phyloP scores from a whole-genome alignment of 495 filamentous ascomycete species.

The Tuber calosporum region DNA sequence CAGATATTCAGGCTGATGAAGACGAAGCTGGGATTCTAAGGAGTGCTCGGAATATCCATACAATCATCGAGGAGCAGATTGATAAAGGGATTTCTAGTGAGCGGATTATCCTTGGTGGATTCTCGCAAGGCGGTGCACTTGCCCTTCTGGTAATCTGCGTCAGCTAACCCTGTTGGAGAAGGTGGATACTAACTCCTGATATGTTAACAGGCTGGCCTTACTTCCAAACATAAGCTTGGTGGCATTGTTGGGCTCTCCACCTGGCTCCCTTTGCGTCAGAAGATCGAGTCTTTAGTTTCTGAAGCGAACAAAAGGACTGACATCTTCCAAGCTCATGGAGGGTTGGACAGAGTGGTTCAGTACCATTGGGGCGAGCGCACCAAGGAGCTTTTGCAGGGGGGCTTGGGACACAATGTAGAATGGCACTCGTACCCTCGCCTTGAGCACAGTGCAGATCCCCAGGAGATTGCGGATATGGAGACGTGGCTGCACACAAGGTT shows the following conservation, averaged over 20 bases:
- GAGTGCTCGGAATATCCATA: conserved; percentile 67
- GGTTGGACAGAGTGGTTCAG: conserved; percentile 62
- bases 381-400: conserved; percentile 53
- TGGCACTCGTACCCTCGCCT: conserved; percentile 70
- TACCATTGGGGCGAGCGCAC: conserved; percentile 61
- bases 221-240: conserved; percentile 64
- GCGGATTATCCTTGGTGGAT: conserved; percentile 73
- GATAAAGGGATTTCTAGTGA: conserved; percentile 72
- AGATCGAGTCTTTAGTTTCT: conserved; percentile 59
- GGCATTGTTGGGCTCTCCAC: conserved; percentile 81
- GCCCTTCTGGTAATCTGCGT: conserved; percentile 44
- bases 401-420: conserved; percentile 59
- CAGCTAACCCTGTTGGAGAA: conserved; percentile 56
- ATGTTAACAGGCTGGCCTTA: conserved; percentile 57
- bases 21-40: conserved; percentile 74
- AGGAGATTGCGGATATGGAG: conserved; percentile 81
- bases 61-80: conserved; percentile 73
- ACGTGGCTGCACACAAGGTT: conserved; percentile 60
- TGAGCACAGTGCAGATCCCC: conserved; percentile 64
- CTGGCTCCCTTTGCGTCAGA: conserved; percentile 69
- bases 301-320: conserved; percentile 66
- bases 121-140: conserved; percentile 54
- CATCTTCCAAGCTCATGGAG: conserved; percentile 82
- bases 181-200: conserved; percentile 48
- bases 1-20: conserved; percentile 45